Percentiles rank a stretch among this genome's conserved stretches.
These are phyloP conservation scores for Polytrichum commune DNA, from an alignment of 225 moss, liverwort and hornwort genomes.

Conservation along the genomic window DNA sequence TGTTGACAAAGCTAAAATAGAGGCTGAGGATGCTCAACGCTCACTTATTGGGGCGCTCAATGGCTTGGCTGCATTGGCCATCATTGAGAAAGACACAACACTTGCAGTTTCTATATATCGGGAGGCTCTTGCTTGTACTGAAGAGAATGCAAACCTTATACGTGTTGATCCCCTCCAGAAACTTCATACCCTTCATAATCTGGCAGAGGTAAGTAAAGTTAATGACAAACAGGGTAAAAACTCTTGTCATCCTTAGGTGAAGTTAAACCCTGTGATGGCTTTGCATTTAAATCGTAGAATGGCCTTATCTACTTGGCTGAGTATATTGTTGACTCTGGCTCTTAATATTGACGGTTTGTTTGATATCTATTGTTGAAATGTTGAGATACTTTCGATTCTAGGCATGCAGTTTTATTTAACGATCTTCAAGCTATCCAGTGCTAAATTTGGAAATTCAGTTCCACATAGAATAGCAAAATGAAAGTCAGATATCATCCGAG, in stretches of 20 bases:
- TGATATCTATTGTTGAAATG: no score
- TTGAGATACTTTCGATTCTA: no score
- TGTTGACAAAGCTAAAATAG: conserved; percentile 74
- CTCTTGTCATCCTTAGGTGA: no score
- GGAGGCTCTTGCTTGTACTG: conserved; percentile 72
- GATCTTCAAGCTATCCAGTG: neutral
- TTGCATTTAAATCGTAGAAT: no score
- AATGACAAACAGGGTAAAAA: neutral
- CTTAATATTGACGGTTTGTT: no score
- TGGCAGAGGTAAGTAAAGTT: conserved; percentile 54
- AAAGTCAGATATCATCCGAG: no score
- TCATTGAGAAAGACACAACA: conserved; percentile 60
- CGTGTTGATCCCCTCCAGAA: conserved; percentile 92
- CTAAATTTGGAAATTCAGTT: no score
- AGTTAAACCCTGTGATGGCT: no score
- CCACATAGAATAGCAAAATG: no score
- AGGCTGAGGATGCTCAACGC: conserved; percentile 82
- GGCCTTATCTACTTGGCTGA: no score
- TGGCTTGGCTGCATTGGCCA: conserved; percentile 84
- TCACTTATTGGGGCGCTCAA: conserved; percentile 86
- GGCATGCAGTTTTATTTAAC: no score
- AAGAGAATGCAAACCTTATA: conserved; percentile 75
- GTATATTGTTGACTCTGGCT: no score
- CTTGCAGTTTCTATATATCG: conserved; percentile 81
- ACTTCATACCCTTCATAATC: conserved; percentile 89